Evolutionary conservation across 2,329 filamentous ascomycete genomes (phyloP), one percentile per base, ranked within the genome.

Genomic region (Neofusicoccum ribis): DNA sequence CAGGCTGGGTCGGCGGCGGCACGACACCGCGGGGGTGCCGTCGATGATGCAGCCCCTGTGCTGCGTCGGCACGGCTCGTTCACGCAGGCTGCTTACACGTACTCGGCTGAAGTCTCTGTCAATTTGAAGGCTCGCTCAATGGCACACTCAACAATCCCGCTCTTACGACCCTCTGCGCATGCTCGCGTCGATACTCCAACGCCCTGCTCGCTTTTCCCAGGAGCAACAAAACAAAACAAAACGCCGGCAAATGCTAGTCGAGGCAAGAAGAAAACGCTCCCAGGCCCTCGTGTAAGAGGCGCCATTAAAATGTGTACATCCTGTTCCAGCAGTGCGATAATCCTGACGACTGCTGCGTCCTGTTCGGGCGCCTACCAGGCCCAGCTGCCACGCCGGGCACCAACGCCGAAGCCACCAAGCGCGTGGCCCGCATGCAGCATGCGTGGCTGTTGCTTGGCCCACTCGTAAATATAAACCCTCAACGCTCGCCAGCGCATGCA

Each of bases 401-500:
- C 77, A 27, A 79, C 78, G 11, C 81, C 82, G 70, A 77, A 79
- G 12, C 74, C 75, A 43, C 73, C 76, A 4, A 71, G 68, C 23
- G 71, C 66, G 12, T 66, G 66, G 9, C 70, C 73, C 17, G 70
- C 72, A 15, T 70, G 69, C 14, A 73, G 83, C 76, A 95, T 87
- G 67, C 87, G 85, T 5, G 93, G 92, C 74, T 96, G 91, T 77
- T 97, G 93, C 65, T 90, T 84, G 27, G 91, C 93, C 94, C 94
- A 98, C 76, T 97, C 93, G 43, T 85, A 84, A 44, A 98, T 91
- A 76, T 98, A 98, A 46, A 88, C 74, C 72, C 89, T 89, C 49
- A 98, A 81, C 1, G 94, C 94, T 72, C 85, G 88, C 94, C 94
- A 98, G 62, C 94, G 85, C 63, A 88, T 82, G 82, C 91, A 90